Conservation (phyloP, 805 yeast species). For the Tetrapisispora fleetii region DNA sequence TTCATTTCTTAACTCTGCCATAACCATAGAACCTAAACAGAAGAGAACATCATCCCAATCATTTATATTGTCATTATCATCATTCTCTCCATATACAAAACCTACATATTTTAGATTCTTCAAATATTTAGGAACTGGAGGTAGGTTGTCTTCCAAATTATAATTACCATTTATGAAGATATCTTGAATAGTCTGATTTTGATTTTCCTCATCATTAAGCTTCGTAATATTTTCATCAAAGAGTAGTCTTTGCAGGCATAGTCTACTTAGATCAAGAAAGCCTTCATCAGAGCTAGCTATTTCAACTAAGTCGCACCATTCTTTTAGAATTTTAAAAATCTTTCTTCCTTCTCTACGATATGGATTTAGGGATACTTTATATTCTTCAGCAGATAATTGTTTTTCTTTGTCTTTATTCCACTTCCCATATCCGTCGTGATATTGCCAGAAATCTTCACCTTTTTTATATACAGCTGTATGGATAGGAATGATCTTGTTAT, state of each 20-base stretch:
- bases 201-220: background rate
- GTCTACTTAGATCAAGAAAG: slow-evolving; percentile 71
- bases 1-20: slow-evolving; percentile 42
- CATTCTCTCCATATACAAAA: slow-evolving; percentile 10
- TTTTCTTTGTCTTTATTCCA: slow-evolving; percentile 35
- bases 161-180: slow-evolving; percentile 19
- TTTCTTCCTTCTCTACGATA: slow-evolving; percentile 81
- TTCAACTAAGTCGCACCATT: slow-evolving; percentile 61
- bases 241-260: slow-evolving; percentile 38
- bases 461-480: slow-evolving; percentile 91
- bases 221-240: slow-evolving; percentile 8
- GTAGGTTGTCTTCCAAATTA: slow-evolving; percentile 16
- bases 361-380: slow-evolving; percentile 86
- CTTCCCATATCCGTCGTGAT: slow-evolving; percentile 35
- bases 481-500: slow-evolving; percentile 53
- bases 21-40: slow-evolving; percentile 54
- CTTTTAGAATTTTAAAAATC: slow-evolving; percentile 54
- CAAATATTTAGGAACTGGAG: slow-evolving; percentile 16
- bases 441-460: slow-evolving; percentile 79
- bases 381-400: slow-evolving; percentile 48
- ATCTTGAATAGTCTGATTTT: slow-evolving; percentile 8
- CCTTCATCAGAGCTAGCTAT: slow-evolving; percentile 96
- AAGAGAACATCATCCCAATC: slow-evolving; percentile 82
- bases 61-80: slow-evolving; percentile 10
- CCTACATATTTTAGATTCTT: slow-evolving; percentile 16